These are phyloP conservation scores for Rheum nobile DNA, from an alignment of 148 eudicot species.

Conservation along the genomic window DNA sequence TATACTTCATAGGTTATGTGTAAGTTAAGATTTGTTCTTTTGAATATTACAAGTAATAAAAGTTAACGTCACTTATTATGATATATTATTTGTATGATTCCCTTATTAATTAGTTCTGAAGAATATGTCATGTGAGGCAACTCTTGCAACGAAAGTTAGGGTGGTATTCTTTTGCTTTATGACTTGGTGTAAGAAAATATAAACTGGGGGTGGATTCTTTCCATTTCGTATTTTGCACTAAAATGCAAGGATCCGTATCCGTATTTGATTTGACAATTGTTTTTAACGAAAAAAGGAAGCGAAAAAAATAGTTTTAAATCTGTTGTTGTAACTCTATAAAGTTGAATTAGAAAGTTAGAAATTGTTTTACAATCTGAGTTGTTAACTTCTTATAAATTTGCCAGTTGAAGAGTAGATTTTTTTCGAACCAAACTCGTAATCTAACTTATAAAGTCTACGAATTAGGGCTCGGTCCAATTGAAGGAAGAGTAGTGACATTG, in stretches of 20 bases:
- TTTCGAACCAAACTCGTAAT: too few relatives aligned
- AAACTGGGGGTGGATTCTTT: neutral
- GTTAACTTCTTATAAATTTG: too few relatives aligned
- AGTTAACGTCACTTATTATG: neutral
- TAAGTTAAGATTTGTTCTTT: neutral
- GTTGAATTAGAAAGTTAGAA: too few relatives aligned
- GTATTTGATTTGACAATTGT: too few relatives aligned
- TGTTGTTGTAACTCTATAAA: too few relatives aligned
- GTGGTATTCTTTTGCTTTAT: neutral
- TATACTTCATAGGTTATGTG: neutral
- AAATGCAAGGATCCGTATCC: neutral
- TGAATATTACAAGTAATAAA: neutral
- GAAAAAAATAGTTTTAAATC: neutral
- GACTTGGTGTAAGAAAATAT: neutral
- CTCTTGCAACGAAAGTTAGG: constrained; percentile 1
- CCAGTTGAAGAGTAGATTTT: too few relatives aligned
- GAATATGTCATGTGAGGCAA: neutral
- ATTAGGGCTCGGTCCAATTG: too few relatives aligned
- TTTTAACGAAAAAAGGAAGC: neutral
- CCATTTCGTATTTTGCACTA: neutral
- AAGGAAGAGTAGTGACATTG: too few relatives aligned
- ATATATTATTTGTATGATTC: neutral
- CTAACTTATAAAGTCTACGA: too few relatives aligned
- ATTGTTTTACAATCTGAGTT: too few relatives aligned
- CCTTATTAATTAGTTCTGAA: neutral